Evolutionary conservation across 2,329 filamentous ascomycete genomes (phyloP), one percentile per base, ranked within the genome.

Genomic region (Chaetomiaceae sp.): DNA sequence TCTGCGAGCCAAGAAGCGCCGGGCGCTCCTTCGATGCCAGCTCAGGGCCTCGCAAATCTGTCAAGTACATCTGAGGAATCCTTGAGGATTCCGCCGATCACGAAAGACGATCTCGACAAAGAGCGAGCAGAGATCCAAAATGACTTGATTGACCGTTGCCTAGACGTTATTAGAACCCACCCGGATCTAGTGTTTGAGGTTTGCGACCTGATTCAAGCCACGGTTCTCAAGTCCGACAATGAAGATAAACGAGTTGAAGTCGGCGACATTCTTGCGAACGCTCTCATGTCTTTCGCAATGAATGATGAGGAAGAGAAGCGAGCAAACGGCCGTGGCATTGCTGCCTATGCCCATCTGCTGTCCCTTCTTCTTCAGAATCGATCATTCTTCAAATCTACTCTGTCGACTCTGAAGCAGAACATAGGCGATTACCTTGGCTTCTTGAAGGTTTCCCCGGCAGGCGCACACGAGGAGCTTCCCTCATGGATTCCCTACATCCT

Each of bases 401-500:
- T 91, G 16, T 81, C 85, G 25, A 84, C 85, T 33, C 72, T 99
- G 21, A 87, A 86, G 65, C 84, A 89, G 16, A 89, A 86, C 63
- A 86, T 96, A 36, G 75, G 77, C 9, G 84, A 84, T 33, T 82
- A 96, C 57, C 77, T 96, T 25, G 78, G 76, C 2, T 96, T 96
- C 67, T 80, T 99, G 61, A 86, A 87, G 62, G 73, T 90, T 4
- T 75, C 82, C 5, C 74, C 82, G 0, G 81, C 84, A 23, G 81
- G 85, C 51, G 77, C 86, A 3, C 74, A 79, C 0, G 89, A 95
- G 44, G 87, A 94, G 54, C 75, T 90, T n/a, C 88, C 90, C 4
- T 88, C 90, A 1, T 99, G 92, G 90, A 86, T 97, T 58, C 88
- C 90, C 11, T 91, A 94, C 64, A 84, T 97, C 29, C 76, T 99